These are phyloP conservation scores for Lecanicillium sp. DNA, from an alignment of 2,329 filamentous ascomycete genomes.

Conservation along the genomic window DNA sequence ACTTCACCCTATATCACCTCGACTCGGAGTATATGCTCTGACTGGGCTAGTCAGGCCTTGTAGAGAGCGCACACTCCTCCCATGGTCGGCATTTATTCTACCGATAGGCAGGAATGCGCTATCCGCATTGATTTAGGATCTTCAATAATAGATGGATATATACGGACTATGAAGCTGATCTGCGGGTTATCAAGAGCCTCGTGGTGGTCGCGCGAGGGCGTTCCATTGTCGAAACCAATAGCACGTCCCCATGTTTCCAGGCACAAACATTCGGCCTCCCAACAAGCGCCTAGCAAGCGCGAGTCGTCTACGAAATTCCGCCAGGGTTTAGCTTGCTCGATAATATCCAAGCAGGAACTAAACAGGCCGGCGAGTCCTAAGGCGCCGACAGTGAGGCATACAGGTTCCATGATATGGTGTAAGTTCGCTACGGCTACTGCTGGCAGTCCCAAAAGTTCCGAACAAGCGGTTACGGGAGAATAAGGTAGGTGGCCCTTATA, in stretches of 20 bases:
- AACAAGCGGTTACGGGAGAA: too few relatives aligned
- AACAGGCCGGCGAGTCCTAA: slow-evolving; percentile 1
- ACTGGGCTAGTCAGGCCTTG: too few relatives aligned
- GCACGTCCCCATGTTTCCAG: neutral
- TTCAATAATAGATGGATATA: neutral
- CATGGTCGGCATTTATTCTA: too few relatives aligned
- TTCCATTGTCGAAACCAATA: neutral
- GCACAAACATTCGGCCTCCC: neutral
- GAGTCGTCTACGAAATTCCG: slow-evolving; percentile 1
- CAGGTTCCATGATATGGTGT: slow-evolving; percentile 11
- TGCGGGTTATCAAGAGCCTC: neutral
- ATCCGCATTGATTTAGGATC: neutral
- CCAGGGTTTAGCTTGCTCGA: neutral
- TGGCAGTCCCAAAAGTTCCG: too few relatives aligned
- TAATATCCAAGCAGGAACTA: neutral
- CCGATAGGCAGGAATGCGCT: neutral
- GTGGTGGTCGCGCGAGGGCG: neutral
- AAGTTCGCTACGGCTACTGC: too few relatives aligned
- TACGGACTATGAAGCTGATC: neutral
- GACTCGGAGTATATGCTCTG: neutral
- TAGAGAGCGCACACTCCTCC: too few relatives aligned
- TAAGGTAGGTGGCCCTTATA: too few relatives aligned
- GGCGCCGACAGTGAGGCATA: slow-evolving; percentile 9
- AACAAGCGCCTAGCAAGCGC: neutral
- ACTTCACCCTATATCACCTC: neutral